Conservation (phyloP, 495 filamentous ascomycete species). For the Daldinia caldariorum region DNA sequence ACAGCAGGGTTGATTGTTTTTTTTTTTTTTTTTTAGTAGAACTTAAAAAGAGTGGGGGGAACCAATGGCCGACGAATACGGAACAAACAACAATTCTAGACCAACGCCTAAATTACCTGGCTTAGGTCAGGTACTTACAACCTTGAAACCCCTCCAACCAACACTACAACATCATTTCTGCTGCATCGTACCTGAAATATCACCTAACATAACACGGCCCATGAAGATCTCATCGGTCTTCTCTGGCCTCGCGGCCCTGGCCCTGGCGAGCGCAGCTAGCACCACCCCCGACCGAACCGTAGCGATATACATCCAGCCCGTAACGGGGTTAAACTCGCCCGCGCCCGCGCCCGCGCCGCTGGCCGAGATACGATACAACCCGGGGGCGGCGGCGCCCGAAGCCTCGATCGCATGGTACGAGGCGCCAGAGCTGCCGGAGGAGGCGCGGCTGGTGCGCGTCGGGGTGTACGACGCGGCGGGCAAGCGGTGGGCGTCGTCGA, state of each 20-base stretch:
- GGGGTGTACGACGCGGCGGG: constrained; percentile 58
- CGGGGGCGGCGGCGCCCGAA: constrained; percentile 36
- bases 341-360: constrained; percentile 51
- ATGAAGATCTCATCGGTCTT: constrained; percentile 46
- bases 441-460: constrained; percentile 55
- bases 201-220: background rate
- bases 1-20: background rate
- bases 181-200: background rate
- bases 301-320: constrained; percentile 59
- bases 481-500: constrained; percentile 58
- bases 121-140: constrained; percentile 8
- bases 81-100: background rate
- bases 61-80: constrained; percentile 26
- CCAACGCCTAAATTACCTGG: background rate
- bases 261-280: constrained; percentile 40
- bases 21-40: background rate
- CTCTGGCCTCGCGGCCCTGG: constrained; percentile 48
- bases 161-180: background rate
- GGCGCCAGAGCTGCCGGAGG: constrained; percentile 56
- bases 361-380: constrained; percentile 59
- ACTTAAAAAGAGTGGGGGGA: constrained; percentile 29
- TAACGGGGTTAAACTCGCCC: constrained; percentile 38
- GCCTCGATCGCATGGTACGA: constrained; percentile 58
- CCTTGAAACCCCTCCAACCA: constrained; percentile 13
- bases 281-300: constrained; percentile 45